phyloP scores from a whole-genome alignment of 2,329 filamentous ascomycete species.

The Colletotrichum cordylinicola region DNA sequence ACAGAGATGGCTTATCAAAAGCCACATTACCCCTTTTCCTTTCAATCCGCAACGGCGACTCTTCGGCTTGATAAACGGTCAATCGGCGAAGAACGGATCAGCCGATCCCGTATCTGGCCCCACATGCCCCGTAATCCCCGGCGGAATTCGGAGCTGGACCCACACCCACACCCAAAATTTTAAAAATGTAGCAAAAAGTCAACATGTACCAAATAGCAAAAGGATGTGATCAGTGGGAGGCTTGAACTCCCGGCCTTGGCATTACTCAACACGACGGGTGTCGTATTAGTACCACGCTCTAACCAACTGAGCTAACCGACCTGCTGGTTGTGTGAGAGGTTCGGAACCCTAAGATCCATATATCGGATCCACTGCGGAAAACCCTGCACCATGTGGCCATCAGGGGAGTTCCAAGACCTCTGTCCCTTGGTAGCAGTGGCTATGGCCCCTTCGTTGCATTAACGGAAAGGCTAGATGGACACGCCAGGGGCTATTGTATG shows the following conservation, averaged over 20 bases:
- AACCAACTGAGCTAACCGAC: slow-evolving; percentile 24
- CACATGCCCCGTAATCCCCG: not conserved
- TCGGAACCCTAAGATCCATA: fast-evolving
- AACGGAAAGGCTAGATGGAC: too few relatives aligned
- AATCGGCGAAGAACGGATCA: not conserved
- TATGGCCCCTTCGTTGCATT: not conserved
- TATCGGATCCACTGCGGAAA: not conserved
- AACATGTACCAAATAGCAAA: not conserved
- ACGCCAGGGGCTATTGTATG: fast-evolving
- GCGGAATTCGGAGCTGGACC: not conserved
- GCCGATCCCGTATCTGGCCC: not conserved
- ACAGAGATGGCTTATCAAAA: not conserved
- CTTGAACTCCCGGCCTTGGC: slow-evolving; percentile 23
- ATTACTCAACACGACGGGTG: slow-evolving; percentile 2
- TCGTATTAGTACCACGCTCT: slow-evolving; percentile 24
- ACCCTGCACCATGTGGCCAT: not conserved
- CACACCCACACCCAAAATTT: not conserved
- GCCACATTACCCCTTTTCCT: not conserved
- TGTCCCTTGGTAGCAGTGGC: not conserved
- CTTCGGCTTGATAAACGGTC: not conserved
- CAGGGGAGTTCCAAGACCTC: fast-evolving
- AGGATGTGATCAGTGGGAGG: slow-evolving; percentile 15
- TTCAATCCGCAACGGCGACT: not conserved
- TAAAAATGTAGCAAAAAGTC: not conserved
- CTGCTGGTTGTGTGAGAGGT: not conserved